Evolutionary conservation across 1,139 yeast species (phyloP).

Genomic region (Hemisphaericaspora subhashii): DNA sequence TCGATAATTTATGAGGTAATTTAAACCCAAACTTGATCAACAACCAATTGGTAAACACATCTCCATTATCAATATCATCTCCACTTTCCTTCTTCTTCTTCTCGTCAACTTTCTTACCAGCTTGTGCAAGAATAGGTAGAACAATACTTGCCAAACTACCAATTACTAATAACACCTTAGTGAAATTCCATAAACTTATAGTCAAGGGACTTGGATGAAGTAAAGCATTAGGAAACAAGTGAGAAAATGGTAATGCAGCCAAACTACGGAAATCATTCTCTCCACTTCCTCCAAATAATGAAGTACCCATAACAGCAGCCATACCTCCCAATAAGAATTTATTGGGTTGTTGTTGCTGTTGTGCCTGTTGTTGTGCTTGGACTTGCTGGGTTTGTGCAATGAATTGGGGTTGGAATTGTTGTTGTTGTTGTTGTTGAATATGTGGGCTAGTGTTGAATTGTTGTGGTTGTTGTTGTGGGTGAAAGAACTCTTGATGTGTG

Average conservation of each 20-base stretch:
- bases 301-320: slow-evolving; percentile 54
- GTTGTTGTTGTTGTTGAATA: no score
- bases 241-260: slow-evolving; percentile 34
- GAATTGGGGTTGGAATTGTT: slow-evolving; percentile 1
- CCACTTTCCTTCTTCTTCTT: slow-evolving; percentile 4
- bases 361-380: slow-evolving; percentile 11
- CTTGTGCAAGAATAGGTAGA: slow-evolving; percentile 22
- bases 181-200: slow-evolving; percentile 27
- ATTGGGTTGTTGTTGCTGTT: slow-evolving; percentile 19
- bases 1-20: slow-evolving; percentile 26
- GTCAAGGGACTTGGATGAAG: slow-evolving; percentile 25
- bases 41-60: slow-evolving; percentile 20
- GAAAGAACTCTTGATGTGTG: slow-evolving; percentile 17
- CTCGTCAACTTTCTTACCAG: slow-evolving; percentile 1
- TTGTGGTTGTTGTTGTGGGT: slow-evolving; percentile 17
- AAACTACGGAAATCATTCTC: slow-evolving; percentile 42
- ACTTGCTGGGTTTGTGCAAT: slow-evolving; percentile 17
- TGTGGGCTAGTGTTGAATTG: slow-evolving; percentile 22
- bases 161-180: slow-evolving; percentile 27
- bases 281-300: slow-evolving; percentile 38
- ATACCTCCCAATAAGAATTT: slow-evolving; percentile 54
- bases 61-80: neutral
- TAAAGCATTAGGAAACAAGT: slow-evolving; percentile 26
- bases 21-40: slow-evolving; percentile 31
- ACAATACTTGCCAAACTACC: slow-evolving; percentile 27